Evolutionary conservation across 202 grass and related monocot genomes (phyloP).

Genomic region (Setaria italica): DNA sequence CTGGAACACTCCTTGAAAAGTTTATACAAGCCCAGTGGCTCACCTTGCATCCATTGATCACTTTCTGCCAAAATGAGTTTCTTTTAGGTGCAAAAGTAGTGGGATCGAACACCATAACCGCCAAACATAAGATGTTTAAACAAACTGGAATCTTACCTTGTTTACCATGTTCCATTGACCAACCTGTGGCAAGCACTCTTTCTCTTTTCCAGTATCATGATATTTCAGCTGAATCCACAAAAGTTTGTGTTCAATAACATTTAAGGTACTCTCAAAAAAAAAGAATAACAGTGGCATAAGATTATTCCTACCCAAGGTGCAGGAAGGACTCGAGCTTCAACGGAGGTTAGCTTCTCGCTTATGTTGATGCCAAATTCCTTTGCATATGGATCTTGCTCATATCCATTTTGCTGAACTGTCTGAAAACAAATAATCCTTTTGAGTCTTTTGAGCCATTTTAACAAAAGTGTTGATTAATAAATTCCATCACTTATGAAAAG

Average conservation of each 20-base stretch:
- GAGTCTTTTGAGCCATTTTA: constrained; percentile 10
- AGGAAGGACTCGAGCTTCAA: constrained; percentile 97
- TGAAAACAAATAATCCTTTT: constrained; percentile 56
- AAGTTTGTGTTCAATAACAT: constrained; percentile 28
- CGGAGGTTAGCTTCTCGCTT: constrained; percentile 89
- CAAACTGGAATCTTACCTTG: constrained; percentile 64
- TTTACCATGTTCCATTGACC: constrained; percentile 99
- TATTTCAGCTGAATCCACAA: constrained; percentile 78
- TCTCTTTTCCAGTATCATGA: constrained; percentile 96
- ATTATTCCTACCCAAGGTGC: constrained; percentile 85
- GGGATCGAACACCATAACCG: not conserved
- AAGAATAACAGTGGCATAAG: constrained; percentile 25
- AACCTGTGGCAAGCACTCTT: constrained; percentile 97
- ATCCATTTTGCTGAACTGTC: constrained; percentile 97
- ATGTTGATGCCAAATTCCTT: constrained; percentile 99
- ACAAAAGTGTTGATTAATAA: not conserved
- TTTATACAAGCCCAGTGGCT: constrained; percentile 98
- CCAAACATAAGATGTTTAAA: constrained; percentile 1
- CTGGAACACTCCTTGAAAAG: constrained; percentile 92
- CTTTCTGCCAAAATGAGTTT: constrained; percentile 72
- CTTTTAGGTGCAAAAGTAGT: constrained; percentile 7
- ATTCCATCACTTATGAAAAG: not conserved
- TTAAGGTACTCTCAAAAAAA: not conserved
- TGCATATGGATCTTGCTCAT: constrained; percentile 95
- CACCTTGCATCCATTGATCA: constrained; percentile 90